phyloP scores from a whole-genome alignment of 2,329 filamentous ascomycete genomes.

The Calonectria montana region DNA sequence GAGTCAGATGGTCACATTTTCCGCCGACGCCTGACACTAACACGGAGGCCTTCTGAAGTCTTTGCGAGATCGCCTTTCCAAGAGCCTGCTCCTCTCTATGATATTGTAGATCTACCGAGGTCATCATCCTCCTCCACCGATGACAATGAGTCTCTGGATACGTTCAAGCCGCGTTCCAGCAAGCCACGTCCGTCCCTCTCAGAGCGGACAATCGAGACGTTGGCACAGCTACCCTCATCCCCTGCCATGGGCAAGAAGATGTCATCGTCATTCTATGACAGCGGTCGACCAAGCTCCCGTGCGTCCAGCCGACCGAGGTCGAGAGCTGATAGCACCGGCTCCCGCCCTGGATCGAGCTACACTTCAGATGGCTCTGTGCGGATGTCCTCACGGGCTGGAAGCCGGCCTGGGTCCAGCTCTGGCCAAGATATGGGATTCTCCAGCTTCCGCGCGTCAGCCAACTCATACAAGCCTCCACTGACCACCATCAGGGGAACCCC shows the following conservation, averaged over 20 bases:
- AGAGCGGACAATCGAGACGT: constrained; percentile 87
- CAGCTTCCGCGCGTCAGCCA: constrained; percentile 58
- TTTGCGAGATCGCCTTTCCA: constrained; percentile 40
- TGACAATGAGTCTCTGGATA: constrained; percentile 31
- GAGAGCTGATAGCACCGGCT: constrained; percentile 57
- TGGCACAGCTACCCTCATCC: constrained; percentile 82
- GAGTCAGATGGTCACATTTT: constrained; percentile 39
- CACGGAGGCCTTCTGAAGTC: constrained; percentile 45
- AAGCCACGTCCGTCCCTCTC: constrained; percentile 71
- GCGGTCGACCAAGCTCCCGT: constrained; percentile 66
- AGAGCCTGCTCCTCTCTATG: constrained; percentile 30
- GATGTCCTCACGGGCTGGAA: constrained; percentile 61
- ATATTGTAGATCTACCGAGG: constrained; percentile 31
- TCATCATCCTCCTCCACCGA: constrained; percentile 36
- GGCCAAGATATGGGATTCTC: constrained; percentile 53
- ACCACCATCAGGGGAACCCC: constrained; percentile 59
- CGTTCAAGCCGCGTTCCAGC: constrained; percentile 34
- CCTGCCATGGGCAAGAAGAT: constrained; percentile 72
- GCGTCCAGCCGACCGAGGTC: constrained; percentile 60
- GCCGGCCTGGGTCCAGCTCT: constrained; percentile 66
- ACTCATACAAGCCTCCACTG: constrained; percentile 56
- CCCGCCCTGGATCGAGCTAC: constrained; percentile 69
- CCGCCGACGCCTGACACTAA: constrained; percentile 43
- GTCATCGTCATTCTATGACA: constrained; percentile 78
- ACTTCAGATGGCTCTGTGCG: constrained; percentile 69